phyloP scores from a whole-genome alignment of 2,329 filamentous ascomycete species.

The Colletotrichum shisoi region DNA sequence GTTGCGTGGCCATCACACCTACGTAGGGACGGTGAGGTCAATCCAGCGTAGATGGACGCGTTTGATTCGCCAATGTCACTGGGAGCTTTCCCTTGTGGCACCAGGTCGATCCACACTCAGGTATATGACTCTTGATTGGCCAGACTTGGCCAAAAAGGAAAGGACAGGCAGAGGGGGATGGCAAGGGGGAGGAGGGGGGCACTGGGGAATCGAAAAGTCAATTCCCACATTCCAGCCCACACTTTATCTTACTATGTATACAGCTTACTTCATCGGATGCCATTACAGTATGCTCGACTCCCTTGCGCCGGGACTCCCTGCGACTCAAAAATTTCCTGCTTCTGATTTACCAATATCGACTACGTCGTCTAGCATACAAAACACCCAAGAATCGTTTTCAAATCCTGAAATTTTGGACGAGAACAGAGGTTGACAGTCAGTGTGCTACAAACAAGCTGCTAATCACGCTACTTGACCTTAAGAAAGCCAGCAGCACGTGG shows the following conservation, averaged over 20 bases:
- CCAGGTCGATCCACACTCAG: neutral
- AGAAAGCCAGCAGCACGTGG: neutral
- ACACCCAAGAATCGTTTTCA: neutral
- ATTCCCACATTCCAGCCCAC: conserved; percentile 15
- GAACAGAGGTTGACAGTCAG: neutral
- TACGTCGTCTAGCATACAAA: neutral
- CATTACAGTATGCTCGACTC: neutral
- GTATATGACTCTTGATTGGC: conserved; percentile 19
- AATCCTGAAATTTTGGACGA: no score
- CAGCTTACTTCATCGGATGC: neutral
- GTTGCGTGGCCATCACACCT: conserved; percentile 9
- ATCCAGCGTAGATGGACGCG: neutral
- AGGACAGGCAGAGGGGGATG: conserved; percentile 11
- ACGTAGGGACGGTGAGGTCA: conserved; percentile 28
- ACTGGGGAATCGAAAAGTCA: conserved; percentile 10
- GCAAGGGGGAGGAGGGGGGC: conserved; percentile 1
- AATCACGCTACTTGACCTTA: neutral
- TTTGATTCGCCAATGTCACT: conserved; percentile 22
- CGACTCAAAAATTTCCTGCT: neutral
- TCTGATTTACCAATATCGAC: neutral
- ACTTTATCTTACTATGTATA: neutral
- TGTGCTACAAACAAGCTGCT: neutral
- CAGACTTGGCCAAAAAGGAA: conserved; percentile 24
- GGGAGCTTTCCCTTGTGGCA: conserved; percentile 7
- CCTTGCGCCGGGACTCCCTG: neutral